phyloP scores from a whole-genome alignment of 1,284 basidiomycete species.

The Afroboletus lepidellus region DNA sequence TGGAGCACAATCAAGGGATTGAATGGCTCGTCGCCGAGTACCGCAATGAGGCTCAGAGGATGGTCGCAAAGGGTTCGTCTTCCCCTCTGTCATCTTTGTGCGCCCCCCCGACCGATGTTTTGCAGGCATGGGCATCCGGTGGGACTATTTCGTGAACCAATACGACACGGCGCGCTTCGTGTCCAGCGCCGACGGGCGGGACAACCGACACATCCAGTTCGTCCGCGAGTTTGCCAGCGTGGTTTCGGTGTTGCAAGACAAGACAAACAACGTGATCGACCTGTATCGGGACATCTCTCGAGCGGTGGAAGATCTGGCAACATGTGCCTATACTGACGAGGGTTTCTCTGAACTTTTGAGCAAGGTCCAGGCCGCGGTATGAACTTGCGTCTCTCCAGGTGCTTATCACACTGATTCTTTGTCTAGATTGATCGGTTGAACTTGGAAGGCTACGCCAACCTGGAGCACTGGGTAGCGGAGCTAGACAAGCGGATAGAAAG shows the following conservation, averaged over 20 bases:
- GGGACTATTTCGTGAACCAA: constrained; percentile 96
- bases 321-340: constrained; percentile 82
- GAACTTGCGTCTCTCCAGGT: constrained; percentile 27
- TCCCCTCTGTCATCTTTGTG: neutral
- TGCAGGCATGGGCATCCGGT: constrained; percentile 86
- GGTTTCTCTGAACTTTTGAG: constrained; percentile 78
- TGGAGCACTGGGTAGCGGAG: constrained; percentile 94
- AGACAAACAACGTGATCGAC: constrained; percentile 91
- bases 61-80: constrained; percentile 77
- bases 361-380: constrained; percentile 83
- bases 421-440: constrained; percentile 88
- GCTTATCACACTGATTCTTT: neutral
- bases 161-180: constrained; percentile 81
- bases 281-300: constrained; percentile 84
- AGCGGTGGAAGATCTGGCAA: constrained; percentile 83
- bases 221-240: constrained; percentile 94
- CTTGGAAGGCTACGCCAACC: constrained; percentile 94
- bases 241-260: constrained; percentile 90
- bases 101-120: neutral
- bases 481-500: constrained; percentile 86
- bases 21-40: constrained; percentile 93
- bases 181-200: constrained; percentile 70
- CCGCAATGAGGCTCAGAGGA: constrained; percentile 85
- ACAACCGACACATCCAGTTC: constrained; percentile 89
- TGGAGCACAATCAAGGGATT: constrained; percentile 87